A percentile compares a stretch with the other conserved stretches of the same genome.
phyloP scores from a whole-genome alignment of 345 rosid genomes.

The Raphanus raphanistrum region DNA sequence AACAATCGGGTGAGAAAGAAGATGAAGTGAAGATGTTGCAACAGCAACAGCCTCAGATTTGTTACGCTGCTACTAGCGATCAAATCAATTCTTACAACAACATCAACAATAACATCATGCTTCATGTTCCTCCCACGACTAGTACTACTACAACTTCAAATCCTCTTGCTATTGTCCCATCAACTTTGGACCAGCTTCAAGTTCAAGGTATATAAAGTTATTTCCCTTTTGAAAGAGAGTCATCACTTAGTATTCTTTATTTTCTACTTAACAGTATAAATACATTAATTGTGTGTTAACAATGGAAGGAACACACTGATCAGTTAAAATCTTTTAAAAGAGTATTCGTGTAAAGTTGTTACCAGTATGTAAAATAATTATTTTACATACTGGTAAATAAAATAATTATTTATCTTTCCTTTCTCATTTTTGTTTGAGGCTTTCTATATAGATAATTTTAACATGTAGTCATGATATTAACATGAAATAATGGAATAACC shows the following conservation, averaged over 20 bases:
- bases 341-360: not conserved
- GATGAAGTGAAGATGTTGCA: conserved; percentile 47
- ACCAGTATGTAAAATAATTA: not conserved
- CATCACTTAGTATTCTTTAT: not conserved
- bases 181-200: conserved; percentile 39
- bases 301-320: conserved; percentile 31
- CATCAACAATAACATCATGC: conserved; percentile 36
- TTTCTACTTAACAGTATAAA: conserved; percentile 7
- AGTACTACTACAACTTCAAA: conserved; percentile 31
- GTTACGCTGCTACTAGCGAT: conserved; percentile 25
- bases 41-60: conserved; percentile 34
- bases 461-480: conserved; percentile 8
- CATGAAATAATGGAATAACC: conserved; percentile 30
- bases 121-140: conserved; percentile 35
- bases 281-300: conserved; percentile 34
- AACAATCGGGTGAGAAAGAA: conserved; percentile 37
- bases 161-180: conserved; percentile 45
- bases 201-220: conserved; percentile 45
- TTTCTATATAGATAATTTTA: not conserved
- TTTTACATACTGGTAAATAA: no score
- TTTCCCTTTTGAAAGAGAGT: conserved; percentile 10
- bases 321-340: not conserved
- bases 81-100: conserved; percentile 32
- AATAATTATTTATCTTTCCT: conserved; percentile 1
- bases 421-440: not conserved